These are phyloP conservation scores for Trichoderma semiorbis DNA, from an alignment of 2,329 filamentous ascomycete genomes.

Conservation along the genomic window DNA sequence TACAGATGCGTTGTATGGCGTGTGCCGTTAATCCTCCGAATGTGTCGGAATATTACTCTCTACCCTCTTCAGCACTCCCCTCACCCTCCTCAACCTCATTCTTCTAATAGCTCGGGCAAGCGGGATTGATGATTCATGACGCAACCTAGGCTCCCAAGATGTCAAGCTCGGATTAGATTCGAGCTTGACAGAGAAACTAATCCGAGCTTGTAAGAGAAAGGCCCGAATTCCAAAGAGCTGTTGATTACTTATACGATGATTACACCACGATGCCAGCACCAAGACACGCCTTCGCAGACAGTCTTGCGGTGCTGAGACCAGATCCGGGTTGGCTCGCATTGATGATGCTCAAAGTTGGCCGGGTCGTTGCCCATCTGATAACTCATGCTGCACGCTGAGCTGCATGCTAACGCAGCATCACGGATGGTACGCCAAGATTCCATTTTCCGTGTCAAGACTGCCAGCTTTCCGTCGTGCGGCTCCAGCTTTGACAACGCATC, in stretches of 20 bases:
- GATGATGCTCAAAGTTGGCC: background rate
- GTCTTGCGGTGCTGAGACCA: background rate
- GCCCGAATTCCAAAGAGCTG: background rate
- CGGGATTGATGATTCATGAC: background rate
- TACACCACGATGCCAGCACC: background rate
- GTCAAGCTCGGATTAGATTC: background rate
- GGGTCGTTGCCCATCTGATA: background rate
- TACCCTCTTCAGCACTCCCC: background rate
- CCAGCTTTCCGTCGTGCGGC: background rate
- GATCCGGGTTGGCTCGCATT: background rate
- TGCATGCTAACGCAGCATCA: background rate
- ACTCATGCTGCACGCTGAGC: background rate
- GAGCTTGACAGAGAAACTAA: too few relatives aligned
- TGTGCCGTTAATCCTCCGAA: background rate
- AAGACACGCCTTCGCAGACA: background rate
- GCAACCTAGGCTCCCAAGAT: background rate
- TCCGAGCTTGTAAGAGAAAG: background rate
- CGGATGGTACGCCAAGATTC: background rate
- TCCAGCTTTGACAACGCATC: background rate
- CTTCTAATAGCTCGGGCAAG: background rate
- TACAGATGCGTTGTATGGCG: background rate
- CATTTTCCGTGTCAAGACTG: background rate
- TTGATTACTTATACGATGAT: background rate
- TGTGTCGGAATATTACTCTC: background rate
- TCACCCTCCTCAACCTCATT: background rate